Base-by-base conservation (phyloP, 257 asterid species). In the Cordia subcordata region DNA sequence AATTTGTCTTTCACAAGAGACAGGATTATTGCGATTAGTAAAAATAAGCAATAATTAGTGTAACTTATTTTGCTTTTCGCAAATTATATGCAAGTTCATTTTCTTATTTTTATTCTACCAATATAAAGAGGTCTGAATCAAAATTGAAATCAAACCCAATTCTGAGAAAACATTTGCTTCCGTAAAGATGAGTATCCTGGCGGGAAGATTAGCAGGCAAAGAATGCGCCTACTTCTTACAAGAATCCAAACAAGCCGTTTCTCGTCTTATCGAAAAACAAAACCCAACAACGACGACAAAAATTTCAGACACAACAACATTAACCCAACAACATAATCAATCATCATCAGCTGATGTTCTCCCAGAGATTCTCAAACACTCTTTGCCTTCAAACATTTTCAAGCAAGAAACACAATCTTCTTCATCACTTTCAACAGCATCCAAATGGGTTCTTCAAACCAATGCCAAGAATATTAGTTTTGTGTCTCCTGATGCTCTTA, bases 201-300 rank as follows among this genome's bases (percentile, higher is more conserved):
- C 84, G 0, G 93, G 96, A 45, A 73, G 98, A 78, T 68, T 75
- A 54, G 95, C 98, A 13, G 67, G 85, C 70, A 52, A 59, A 35
- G 98, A 91, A 78, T 96, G 95, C 5, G 79, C 96, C 15, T 88
- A 83, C 77, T 91, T 88, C 84, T 64, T 91, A 69, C 91, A 84
- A 65, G 94, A 91, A 84, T 91, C 98, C 61, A 91, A 86, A 65
- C 94, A 82, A 60, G 88, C 95, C 51, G 90, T 88, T 0, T 19
- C 85, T 64, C 81, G 80, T 19, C 35, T 87, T 33, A 63, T 70
- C 50, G 69, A 81, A 19, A 80, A 79, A 45, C 45, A 57, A 58
- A 58, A 62, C 47, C 62, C 46, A 15, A 61, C 72, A 45, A 46
- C 78, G 69, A 58, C 61, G 35, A 53, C 23, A 19, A 62, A 38